Conservation (phyloP, 148 eudicot genomes). For the Polygonum maritimum region DNA sequence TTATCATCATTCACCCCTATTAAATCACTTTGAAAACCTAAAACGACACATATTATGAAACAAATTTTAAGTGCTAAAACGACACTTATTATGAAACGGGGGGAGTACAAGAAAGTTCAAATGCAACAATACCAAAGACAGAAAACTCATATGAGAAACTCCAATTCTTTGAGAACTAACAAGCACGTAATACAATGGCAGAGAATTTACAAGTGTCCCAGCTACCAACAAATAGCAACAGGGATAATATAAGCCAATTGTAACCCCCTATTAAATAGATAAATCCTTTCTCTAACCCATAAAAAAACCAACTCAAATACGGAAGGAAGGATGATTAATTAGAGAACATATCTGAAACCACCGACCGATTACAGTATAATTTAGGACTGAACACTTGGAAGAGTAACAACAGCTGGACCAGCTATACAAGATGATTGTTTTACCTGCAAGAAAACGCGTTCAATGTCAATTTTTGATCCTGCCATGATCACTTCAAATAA, state of each 20-base stretch:
- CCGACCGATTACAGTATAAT: not conserved
- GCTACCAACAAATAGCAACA: not conserved
- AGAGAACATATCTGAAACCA: slow-evolving; percentile 1
- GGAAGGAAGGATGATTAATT: not conserved
- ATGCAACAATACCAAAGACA: not conserved
- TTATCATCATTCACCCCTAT: no score
- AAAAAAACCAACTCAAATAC: not conserved
- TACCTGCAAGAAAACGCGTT: not conserved
- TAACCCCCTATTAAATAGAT: not conserved
- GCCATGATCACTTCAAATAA: not conserved
- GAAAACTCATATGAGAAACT: not conserved
- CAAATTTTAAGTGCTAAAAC: no score
- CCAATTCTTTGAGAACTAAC: not conserved
- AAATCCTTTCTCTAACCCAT: slow-evolving; percentile 5
- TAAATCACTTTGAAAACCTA: no score
- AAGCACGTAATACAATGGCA: not conserved
- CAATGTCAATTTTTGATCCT: not conserved
- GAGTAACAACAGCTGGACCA: not conserved
- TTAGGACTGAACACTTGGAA: not conserved
- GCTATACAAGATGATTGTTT: not conserved
- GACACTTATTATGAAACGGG: no score
- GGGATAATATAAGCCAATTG: not conserved
- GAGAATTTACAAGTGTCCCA: slow-evolving; percentile 4
- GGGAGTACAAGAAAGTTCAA: not conserved
- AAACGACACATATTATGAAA: no score